Evolutionary conservation across 805 yeast species (phyloP), one percentile per base, ranked within the genome.

Genomic region (Yamadazyma scolyti): DNA sequence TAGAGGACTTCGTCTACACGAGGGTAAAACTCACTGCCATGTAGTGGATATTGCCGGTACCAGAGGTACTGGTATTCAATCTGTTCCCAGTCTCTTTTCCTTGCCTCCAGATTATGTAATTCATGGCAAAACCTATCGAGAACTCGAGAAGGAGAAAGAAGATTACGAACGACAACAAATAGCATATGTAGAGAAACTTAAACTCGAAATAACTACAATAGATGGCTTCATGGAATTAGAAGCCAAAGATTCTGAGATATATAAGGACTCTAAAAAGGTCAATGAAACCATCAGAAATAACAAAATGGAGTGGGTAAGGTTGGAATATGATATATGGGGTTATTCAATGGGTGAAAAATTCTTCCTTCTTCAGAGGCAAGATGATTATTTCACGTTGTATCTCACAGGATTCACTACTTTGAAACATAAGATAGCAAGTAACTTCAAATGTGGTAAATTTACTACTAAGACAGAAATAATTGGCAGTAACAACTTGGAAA

Each of bases 41-140:
- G 68, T 89, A 5, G 68, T 86, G 1, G 96, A 88, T 50, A 75
- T 87, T 54, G 84, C 79, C n/a, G 83, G 79, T 8, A 68, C 79
- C 1, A 63, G 40, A 13, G 62, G 60, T n/a, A 60, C 64, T 0
- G 82, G 82, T 3, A 61, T 80, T 3, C 67, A 66, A 9, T 68
- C 81, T 1, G 65, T 70, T 1, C 84, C 87, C 0, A 67, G 74
- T 0, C 54, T 82, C 9, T 60, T 67, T 21, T 47, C 52, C 1
- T 40, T 60, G 10, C 65, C 65, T 1, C 36, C 42, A 0, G 45
- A 39, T 18, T 44, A 31, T 22, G 33, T 27, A 14, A 29, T 29
- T 17, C 42, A 43, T 17, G 45, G 38, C 7, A 33, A 39, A 19
- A 23, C 28, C 10, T 29, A 23, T 25, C 14, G 24, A 14, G 39